Evolutionary conservation across 1,284 basidiomycete genomes (phyloP), one percentile per base, ranked within the genome.

Genomic region (Leccinum subspadiceum): DNA sequence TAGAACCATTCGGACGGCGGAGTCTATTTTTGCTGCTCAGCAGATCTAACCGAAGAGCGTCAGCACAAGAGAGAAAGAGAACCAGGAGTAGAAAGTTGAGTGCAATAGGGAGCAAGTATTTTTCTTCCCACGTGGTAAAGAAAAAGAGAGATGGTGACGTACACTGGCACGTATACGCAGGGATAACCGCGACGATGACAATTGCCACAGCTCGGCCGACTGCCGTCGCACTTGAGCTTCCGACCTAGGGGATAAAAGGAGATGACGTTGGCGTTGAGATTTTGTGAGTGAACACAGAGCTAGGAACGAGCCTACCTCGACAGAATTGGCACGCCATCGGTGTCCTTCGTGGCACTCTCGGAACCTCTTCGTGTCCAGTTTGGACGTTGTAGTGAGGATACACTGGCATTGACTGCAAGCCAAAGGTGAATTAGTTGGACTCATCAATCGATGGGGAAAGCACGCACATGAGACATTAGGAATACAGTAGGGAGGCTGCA

Each of bases 251-350:
- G 33, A 54, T 29, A 15, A n/a, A 22, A 49, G 15, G 41, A 6
- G 29, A 31, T 5, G 41, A 53, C 4, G 51, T 51, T 7, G 22
- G 51, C 4, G 9, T 20, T 59, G 52, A 53, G 49, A 46, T 20
- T 12, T 10, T 48, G 51, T 17, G 41, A 55, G 46, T 49, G 39
- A 56, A 29, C 13, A 24, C 9, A 48, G n/a, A 1, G 39, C 17
- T 5, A 26, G 41, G 35, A 46, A n/a, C 5, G 29, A n/a, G 53
- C 70, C 62, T 66, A 81, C 83, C 80, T 70, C 83, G 73, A 68
- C 83, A 85, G 61, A 84, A 85, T 56, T 79, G 76, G 63, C 83
- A 85, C 20, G 83, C 83, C 81, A 85, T 84, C 1, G 79, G 76
- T 0, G 80, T 83, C 57, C 83, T 70, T 68, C 78, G 78, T 8